Conservation (phyloP, 768 basidiomycete genomes). For the Galerina marginata region DNA sequence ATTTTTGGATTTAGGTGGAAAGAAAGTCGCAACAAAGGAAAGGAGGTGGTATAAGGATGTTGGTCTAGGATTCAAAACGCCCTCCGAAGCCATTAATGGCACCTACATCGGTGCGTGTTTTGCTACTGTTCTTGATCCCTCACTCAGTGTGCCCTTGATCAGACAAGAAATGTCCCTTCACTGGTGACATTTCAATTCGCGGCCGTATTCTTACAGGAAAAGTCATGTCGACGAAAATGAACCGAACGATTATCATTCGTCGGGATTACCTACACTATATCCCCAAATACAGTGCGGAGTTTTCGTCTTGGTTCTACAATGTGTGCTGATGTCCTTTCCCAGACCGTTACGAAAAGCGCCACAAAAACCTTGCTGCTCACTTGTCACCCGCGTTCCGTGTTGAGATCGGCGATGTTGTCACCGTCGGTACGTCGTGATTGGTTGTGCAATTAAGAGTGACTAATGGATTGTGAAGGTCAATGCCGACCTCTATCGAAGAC, state of each 20-base stretch:
- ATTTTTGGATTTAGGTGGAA: constrained; percentile 60
- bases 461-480: constrained; percentile 66
- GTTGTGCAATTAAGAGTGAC: not conserved
- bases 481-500: constrained; percentile 99
- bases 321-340: constrained; percentile 16
- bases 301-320: not conserved
- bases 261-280: constrained; percentile 95
- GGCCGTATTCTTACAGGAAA: constrained; percentile 98
- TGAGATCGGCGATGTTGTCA: constrained; percentile 91
- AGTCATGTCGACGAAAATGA: constrained; percentile 99
- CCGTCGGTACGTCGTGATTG: constrained; percentile 74
- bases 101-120: constrained; percentile 87
- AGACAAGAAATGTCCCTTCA: constrained; percentile 99
- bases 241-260: constrained; percentile 96
- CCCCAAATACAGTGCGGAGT: constrained; percentile 92
- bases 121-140: constrained; percentile 6
- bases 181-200: constrained; percentile 95
- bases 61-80: constrained; percentile 96
- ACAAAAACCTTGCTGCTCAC: constrained; percentile 98
- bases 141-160: constrained; percentile 6
- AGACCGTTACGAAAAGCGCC: constrained; percentile 99
- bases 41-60: constrained; percentile 99
- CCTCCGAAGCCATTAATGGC: constrained; percentile 92
- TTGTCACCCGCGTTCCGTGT: constrained; percentile 99
- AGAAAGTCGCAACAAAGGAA: constrained; percentile 93